Evolutionary conservation across 2,329 filamentous ascomycete genomes (phyloP), one percentile per base, ranked within the genome.

Genomic region (Paraphoma sp.): DNA sequence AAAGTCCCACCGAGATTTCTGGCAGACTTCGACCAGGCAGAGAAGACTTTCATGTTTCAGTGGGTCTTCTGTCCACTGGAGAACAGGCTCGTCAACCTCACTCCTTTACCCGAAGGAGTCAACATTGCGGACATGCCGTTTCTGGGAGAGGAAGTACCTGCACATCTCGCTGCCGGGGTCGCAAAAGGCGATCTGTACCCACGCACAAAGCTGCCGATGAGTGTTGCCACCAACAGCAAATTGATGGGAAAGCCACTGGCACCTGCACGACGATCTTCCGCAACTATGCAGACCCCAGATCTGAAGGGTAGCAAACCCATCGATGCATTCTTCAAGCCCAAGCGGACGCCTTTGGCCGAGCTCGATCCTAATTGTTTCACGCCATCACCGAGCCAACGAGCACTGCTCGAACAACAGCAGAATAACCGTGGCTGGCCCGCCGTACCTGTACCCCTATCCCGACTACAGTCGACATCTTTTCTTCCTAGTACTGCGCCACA

Each of bases 1-100:
- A 86, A 86, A 51, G 85, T 99, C 9, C 93, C 95, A 0, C 81
- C 88, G 40, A 89, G 90, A 59, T 99, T 98, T 72, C 80, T 95
- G 29, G 87, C 90, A 7, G 83, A 86, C 17, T 99, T 98, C 73
- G 85, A 87, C 59, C 89, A 94, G 72, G 95, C 95, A 0, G 95
- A 99, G 76, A 81, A 91, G 65, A 98, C 95, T 0, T 99, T 99
- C 70, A 79, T 97, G 16, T 91, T 98, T 70, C 95, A 97, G 79
- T 91, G 95, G 78, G 94, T 98, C 3, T 99, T 91, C 75, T 98
- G 94, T 73, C 93, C 94, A 0, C 80, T 83, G 38, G 83, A 84
- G 42, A 83, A 88, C 55, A 80, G 87, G 59, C 78, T 98, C 44
- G 90, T 97, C 41, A 88, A 92, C 57, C 82, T 97, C 56, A 95